Conservation (phyloP, 2,329 filamentous ascomycete genomes). For the Metarhizium rileyi region DNA sequence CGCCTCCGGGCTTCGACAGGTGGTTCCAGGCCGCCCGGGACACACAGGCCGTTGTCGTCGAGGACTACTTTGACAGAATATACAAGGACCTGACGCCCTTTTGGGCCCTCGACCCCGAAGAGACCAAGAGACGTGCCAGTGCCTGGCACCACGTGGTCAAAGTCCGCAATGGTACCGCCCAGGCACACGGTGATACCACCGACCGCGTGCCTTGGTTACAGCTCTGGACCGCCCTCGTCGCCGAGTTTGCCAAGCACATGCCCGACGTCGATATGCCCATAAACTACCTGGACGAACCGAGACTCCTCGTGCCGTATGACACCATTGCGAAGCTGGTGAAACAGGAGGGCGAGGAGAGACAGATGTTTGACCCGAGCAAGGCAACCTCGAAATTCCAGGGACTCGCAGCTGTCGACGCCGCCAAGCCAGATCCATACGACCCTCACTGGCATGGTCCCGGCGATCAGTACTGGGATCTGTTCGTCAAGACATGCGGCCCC, state of each 20-base stretch:
- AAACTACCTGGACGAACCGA: conserved; percentile 54
- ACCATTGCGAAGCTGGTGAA: conserved; percentile 41
- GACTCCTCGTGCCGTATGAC: conserved; percentile 51
- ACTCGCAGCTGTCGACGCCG: conserved; percentile 25
- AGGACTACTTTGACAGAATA: conserved; percentile 56
- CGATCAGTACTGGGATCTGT: conserved; percentile 49
- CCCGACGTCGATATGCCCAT: conserved; percentile 60
- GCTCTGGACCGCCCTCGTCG: conserved; percentile 39
- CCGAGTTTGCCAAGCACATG: conserved; percentile 40
- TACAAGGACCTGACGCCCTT: conserved; percentile 53
- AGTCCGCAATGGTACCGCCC: conserved; percentile 36
- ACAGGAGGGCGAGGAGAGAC: conserved; percentile 34
- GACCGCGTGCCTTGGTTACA: conserved; percentile 34
- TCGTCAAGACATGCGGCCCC: conserved; percentile 46
- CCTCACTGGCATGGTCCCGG: conserved; percentile 37
- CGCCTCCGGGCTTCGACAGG: conserved; percentile 52
- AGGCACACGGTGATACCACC: conserved; percentile 27
- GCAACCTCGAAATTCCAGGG: conserved; percentile 35
- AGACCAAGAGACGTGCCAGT: conserved; percentile 28
- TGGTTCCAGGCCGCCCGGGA: conserved; percentile 47
- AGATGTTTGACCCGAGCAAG: conserved; percentile 30
- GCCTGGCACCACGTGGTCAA: conserved; percentile 36
- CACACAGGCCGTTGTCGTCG: conserved; percentile 45
- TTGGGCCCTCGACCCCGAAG: conserved; percentile 42
- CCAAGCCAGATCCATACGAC: conserved; percentile 27